Base-by-base conservation (phyloP, 805 yeast genomes). In the Saturnispora diversa region DNA sequence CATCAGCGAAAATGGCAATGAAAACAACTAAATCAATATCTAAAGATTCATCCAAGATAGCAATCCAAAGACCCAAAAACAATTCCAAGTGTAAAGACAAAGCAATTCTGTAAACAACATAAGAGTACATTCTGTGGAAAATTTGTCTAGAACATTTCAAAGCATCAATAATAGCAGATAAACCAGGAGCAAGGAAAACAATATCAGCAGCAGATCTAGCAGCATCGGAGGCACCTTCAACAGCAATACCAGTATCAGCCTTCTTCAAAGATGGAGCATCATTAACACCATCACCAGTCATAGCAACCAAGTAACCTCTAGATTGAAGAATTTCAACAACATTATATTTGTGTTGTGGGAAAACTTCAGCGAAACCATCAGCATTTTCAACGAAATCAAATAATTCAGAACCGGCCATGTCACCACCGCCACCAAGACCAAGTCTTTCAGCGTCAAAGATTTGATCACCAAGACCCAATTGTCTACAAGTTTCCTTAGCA, bases 241-340 rank as follows among this genome's bases (percentile, higher is more conserved):
- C 95, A 61, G 97, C 96, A 74, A 87, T 87, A 81, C 97, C 97
- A 54, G 84, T 78, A 62, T 80, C 87, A 58, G 94, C 94, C 77
- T 86, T 86, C 86, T 86, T 86, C 71, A 86, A 77, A 52, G 95
- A 86, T 61, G 96, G 96, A 59, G 95, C 95, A 72, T 86, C 96
- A 75, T 86, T 86, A 65, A 86, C 95, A 84, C 96, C 96, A 66
- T 86, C 96, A 83, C 96, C 96, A 75, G 96, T 86, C 96, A 86
- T 86, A 69, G 95, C 96, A 72, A 87, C 94, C 71, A 86, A 77
- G 80, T 83, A 85, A 70, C 95, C 95, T 77, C 95, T 81, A 66
- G 80, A 76, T 75, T 86, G 95, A 68, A 86, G 77, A 65, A 85
- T 84, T 73, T 85, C 95, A 68, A 86, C 96, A 60, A 88, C 95